phyloP scores from a whole-genome alignment of 176 grass and related monocot species.

The Guadua angustifolia region DNA sequence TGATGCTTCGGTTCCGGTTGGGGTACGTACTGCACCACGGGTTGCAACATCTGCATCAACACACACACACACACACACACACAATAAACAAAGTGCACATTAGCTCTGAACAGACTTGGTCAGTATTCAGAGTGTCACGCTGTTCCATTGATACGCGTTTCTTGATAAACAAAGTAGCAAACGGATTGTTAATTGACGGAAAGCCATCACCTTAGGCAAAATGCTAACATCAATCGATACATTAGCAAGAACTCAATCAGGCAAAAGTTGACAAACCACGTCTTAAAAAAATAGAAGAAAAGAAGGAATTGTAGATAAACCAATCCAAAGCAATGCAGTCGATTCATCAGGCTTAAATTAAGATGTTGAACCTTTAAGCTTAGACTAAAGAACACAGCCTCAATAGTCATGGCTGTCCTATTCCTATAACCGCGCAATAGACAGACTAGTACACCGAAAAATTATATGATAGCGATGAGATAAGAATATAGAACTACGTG shows the following conservation, averaged over 20 bases:
- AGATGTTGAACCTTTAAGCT: background rate
- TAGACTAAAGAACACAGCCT: background rate
- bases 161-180: background rate
- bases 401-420: background rate
- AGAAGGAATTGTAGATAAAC: background rate
- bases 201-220: background rate
- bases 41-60: conserved; percentile 57
- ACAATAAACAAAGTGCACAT: background rate
- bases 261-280: background rate
- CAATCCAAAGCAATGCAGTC: background rate
- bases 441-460: background rate
- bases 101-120: background rate
- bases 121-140: background rate
- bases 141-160: background rate
- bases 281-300: background rate
- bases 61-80: too few species aligned
- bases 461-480: background rate
- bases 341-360: background rate
- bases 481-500: background rate
- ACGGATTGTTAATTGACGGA: background rate
- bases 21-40: conserved; percentile 52
- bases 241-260: background rate
- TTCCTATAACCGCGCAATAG: conserved; percentile 1
- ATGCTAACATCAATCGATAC: background rate
- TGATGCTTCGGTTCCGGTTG: conserved; percentile 68